Evolutionary conservation across 768 basidiomycete genomes (phyloP).

Genomic region (Kwoniella heveanensis): DNA sequence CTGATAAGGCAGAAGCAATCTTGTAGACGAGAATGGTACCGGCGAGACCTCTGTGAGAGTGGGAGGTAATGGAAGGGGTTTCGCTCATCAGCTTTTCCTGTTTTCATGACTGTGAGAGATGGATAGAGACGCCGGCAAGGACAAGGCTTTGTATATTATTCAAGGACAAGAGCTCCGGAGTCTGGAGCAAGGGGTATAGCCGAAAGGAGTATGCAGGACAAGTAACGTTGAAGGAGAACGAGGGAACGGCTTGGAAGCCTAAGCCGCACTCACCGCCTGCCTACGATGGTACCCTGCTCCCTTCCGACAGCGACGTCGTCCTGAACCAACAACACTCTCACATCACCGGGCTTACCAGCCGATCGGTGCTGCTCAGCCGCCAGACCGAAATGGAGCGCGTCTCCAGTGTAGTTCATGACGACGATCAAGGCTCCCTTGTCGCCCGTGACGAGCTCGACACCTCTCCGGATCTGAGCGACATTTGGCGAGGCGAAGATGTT

Average conservation of each 20-base stretch:
- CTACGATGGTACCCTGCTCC: slow-evolving; percentile 57
- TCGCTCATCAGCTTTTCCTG: background rate
- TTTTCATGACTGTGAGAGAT: too few relatives aligned
- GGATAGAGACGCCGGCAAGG: too few relatives aligned
- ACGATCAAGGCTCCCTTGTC: slow-evolving; percentile 51
- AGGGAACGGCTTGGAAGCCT: too few relatives aligned
- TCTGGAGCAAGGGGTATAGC: too few relatives aligned
- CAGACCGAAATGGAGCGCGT: slow-evolving; percentile 58
- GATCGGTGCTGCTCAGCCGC: slow-evolving; percentile 53
- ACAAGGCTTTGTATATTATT: too few relatives aligned
- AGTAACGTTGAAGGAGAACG: too few relatives aligned
- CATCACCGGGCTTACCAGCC: slow-evolving; percentile 45
- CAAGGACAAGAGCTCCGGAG: too few relatives aligned
- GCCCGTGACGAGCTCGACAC: slow-evolving; percentile 66
- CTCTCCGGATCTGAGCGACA: slow-evolving; percentile 77
- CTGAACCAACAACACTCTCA: slow-evolving; percentile 55
- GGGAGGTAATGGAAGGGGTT: background rate
- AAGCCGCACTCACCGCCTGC: slow-evolving; percentile 50
- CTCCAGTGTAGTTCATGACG: slow-evolving; percentile 56
- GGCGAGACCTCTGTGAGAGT: slow-evolving; percentile 50
- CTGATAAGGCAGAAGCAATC: slow-evolving; percentile 56
- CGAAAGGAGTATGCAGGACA: too few relatives aligned
- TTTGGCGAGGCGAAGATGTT: slow-evolving; percentile 89
- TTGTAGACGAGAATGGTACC: slow-evolving; percentile 59
- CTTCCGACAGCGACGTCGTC: slow-evolving; percentile 59